Evolutionary conservation across 768 basidiomycete genomes (phyloP).

Genomic region (Coprinellus micaceus): DNA sequence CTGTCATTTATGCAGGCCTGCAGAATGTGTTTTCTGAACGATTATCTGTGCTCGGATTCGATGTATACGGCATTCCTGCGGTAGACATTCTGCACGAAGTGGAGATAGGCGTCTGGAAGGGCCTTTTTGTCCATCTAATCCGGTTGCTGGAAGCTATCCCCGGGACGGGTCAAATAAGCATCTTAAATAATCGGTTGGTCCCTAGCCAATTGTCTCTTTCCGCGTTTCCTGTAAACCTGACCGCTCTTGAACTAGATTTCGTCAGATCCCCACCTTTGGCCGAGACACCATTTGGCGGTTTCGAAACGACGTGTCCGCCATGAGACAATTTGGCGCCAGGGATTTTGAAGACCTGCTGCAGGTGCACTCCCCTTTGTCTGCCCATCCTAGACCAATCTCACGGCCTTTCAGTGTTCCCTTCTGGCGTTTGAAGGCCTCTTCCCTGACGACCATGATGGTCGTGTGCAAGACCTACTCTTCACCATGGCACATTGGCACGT

Average conservation of each 20-base stretch:
- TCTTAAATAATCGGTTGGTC: constrained; percentile 23
- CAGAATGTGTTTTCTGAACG: constrained; percentile 32
- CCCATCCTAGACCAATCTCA: not conserved
- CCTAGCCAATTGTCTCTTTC: no score
- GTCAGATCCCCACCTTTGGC: constrained; percentile 23
- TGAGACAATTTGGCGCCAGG: constrained; percentile 28
- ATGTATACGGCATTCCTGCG: constrained; percentile 26
- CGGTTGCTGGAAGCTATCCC: constrained; percentile 23
- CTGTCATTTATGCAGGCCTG: not conserved
- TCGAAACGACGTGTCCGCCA: constrained; percentile 23
- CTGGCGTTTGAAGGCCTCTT: constrained; percentile 36
- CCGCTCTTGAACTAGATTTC: constrained; percentile 22
- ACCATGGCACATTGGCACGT: constrained; percentile 30
- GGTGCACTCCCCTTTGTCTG: constrained; percentile 15
- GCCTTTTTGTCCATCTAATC: constrained; percentile 32
- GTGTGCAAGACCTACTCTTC: constrained; percentile 24
- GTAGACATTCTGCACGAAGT: constrained; percentile 38
- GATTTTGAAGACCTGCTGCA: constrained; percentile 39
- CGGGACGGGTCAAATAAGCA: constrained; percentile 16
- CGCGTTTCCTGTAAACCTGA: constrained; percentile 29
- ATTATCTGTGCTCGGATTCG: constrained; percentile 16
- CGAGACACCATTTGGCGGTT: constrained; percentile 26
- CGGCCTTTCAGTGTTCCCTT: constrained; percentile 28
- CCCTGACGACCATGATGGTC: constrained; percentile 16
- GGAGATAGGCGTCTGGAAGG: constrained; percentile 37